Evolutionary conservation across 768 basidiomycete genomes (phyloP), one percentile per base, ranked within the genome.

Genomic region (Pisolithus tinctorius): DNA sequence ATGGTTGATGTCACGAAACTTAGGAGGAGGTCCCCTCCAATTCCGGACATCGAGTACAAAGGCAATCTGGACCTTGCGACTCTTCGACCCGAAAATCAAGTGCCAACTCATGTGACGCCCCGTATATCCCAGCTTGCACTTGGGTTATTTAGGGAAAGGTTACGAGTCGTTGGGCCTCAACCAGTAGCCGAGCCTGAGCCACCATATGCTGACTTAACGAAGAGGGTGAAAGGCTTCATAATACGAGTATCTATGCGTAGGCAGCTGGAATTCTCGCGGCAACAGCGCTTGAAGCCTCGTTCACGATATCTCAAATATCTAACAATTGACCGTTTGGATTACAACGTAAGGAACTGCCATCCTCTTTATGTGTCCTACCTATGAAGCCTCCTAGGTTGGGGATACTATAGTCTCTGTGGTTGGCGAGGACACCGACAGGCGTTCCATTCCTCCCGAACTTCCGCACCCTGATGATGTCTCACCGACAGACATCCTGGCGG

Each of bases 61-160:
- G 74, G 74, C 0, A 79, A 82, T 56, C 66, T 72, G 5, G 87
- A 89, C 57, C 56, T 78, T 4, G 75, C 73, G 1, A 79, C 85
- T 2, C 69, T 88, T 16, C 78, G 72, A 23, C 63, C 73, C 0
- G 79, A 80, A 55, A 74, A 76, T 29, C 79, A 81, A 56, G 75
- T 64, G 16, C 66, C 69, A 4, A 87, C 85, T 0, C 77, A 78
- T 44, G 84, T 89, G 7, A 88, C 86, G 0, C 79, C 80, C 0
- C 69, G 72, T 17, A 81, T 89, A 41, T 74, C 73, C 5, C 58
- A 66, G 8, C 63, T 88, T 7, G 79, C 83, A 0, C 30, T 60
- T 7, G 74, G 75, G 0, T 71, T 77, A 0, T 81, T 87, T 47
- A 71, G 70, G 23, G 86, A 86, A 53, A 64, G 67, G 1, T 63